Evolutionary conservation across 1,284 basidiomycete genomes (phyloP), one percentile per base, ranked within the genome.

Genomic region (Apiotrichum sp.): DNA sequence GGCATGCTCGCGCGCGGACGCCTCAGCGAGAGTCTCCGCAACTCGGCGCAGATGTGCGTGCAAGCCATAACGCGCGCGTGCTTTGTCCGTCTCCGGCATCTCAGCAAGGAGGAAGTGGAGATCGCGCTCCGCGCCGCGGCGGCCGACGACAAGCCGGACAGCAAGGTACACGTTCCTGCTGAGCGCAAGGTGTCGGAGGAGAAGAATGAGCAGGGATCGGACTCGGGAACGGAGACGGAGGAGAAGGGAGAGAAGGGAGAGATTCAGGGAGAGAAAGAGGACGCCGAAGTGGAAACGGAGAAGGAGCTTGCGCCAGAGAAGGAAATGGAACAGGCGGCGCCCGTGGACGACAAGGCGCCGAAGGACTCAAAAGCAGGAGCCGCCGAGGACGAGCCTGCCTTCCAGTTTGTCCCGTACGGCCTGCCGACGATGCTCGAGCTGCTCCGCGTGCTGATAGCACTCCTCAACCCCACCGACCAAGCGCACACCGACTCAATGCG

Each of bases 1-100:
- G 96, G 92, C 38, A 98, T 96, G 67, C 93, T 93, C 64, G 98
- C 95, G 74, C 91, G 98, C 72, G 96, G 95, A 81, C 82, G 96
- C 43, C 80, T 98, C 5, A 91, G 89, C 67, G 93, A 74, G 44
- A 66, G 72, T 1, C 54, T 75, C 16, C 84, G 96, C 47, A 84
- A 88, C 40, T 90, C 89, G n/a, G 93, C 96, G 1, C 93, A 98
- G 73, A 83, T 84, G n/a, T 89, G 87, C 0, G 95, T 98, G 84
- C 88, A 95, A 65, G 79, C 84, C 1, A 84, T 98, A 63, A 88
- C 93, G 38, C 82, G 89, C 63, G 84, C 82, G 2, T 85, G 89
- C 35, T 98, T 97, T 70, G 78, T 81, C 0, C 84, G 88, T 38
- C 80, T 98, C 14, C 81, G 86, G 61, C 65, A 71, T 3, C 76